These are phyloP conservation scores for Thelonectria discophora DNA, from an alignment of 2,329 filamentous ascomycete genomes.

Conservation along the genomic window DNA sequence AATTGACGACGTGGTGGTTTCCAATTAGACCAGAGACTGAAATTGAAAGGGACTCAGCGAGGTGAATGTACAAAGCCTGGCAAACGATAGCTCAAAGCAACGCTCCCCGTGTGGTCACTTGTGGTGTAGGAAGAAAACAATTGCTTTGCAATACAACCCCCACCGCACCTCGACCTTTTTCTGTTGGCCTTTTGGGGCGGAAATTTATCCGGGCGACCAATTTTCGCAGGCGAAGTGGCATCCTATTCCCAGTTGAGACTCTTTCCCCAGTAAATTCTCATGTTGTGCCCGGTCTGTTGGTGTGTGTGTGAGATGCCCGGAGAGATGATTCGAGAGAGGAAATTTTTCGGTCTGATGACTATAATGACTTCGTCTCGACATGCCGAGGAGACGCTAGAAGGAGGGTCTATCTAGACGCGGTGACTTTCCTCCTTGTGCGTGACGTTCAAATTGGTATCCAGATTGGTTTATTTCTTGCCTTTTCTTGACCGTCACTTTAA, in stretches of 20 bases:
- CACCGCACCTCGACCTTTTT: neutral
- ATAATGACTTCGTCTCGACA: neutral
- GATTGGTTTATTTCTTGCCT: neutral
- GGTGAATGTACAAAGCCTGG: neutral
- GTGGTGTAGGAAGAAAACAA: neutral
- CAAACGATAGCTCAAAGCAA: neutral
- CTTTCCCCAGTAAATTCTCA: neutral
- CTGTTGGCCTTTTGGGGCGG: neutral
- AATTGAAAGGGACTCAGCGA: neutral
- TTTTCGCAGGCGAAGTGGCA: neutral
- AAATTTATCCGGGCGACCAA: neutral
- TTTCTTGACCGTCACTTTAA: neutral
- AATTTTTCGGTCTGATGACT: neutral
- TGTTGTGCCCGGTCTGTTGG: neutral
- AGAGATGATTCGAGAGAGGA: neutral
- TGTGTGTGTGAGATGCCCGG: neutral
- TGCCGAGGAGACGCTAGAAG: neutral
- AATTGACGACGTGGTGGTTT: neutral
- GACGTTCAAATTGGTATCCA: neutral
- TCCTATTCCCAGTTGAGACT: slow-evolving; percentile 1
- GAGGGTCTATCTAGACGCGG: neutral
- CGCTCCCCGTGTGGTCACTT: too few relatives aligned
- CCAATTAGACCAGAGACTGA: neutral
- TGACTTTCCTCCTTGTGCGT: neutral
- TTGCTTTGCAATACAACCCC: neutral